These are phyloP conservation scores for Cladosporium sp. DNA, from an alignment of 2,329 filamentous ascomycete species.

Conservation along the genomic window DNA sequence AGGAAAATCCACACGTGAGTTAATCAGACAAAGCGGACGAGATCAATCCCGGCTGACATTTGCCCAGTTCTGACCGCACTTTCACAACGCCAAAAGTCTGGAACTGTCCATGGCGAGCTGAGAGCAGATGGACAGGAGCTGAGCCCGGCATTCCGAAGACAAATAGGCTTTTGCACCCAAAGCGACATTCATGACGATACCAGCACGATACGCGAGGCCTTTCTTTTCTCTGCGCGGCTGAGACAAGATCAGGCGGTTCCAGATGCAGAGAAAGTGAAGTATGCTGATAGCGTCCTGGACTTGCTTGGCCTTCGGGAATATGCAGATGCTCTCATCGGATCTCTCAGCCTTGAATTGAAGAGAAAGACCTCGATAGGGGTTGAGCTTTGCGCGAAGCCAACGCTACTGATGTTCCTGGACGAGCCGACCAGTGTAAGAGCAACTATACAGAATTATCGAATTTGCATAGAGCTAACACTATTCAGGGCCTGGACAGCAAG, in stretches of 20 bases:
- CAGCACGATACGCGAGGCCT: conserved; percentile 52
- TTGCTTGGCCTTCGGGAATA: conserved; percentile 64
- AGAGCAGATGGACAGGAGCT: conserved; percentile 36
- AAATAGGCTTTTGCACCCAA: conserved; percentile 54
- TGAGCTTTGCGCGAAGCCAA: conserved; percentile 41
- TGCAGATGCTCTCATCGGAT: conserved; percentile 59
- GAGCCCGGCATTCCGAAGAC: conserved; percentile 45
- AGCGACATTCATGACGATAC: conserved; percentile 58
- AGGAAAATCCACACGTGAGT: conserved; percentile 27
- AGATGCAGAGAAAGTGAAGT: conserved; percentile 55
- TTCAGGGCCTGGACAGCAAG: conserved; percentile 54
- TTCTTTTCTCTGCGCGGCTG: conserved; percentile 54
- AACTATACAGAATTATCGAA: conserved; percentile 26
- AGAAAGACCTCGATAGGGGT: conserved; percentile 58
- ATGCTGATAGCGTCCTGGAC: conserved; percentile 61
- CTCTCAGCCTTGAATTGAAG: conserved; percentile 58
- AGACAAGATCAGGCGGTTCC: conserved; percentile 53
- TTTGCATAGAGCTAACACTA: too few relatives aligned
- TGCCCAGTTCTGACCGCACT: conserved; percentile 24
- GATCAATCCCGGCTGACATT: too few relatives aligned
- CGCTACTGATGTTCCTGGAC: conserved; percentile 60
- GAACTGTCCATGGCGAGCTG: conserved; percentile 38
- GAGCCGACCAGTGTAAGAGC: conserved; percentile 57
- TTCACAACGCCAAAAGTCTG: conserved; percentile 39
- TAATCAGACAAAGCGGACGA: too few relatives aligned